Evolutionary conservation across 73 alveolate species (phyloP), one percentile per base, ranked within the genome.

Genomic region (Symbiodinium pilosum): DNA sequence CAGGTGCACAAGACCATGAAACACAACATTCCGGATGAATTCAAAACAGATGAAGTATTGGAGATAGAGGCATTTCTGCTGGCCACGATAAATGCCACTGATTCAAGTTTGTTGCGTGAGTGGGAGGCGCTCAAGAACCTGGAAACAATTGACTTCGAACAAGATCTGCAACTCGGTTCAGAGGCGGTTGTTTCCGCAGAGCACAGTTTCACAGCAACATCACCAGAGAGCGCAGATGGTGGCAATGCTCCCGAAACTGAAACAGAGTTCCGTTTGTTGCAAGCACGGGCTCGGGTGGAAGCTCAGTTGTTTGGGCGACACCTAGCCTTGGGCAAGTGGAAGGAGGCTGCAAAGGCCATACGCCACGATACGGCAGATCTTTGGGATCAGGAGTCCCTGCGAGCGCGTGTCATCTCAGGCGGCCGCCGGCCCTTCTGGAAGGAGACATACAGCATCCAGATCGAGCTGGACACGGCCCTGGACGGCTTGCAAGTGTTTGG

Each of bases 61-160:
- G 88, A 81, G 39, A 81, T 81, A 18, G 88, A 81, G 34, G 88
- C 88, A 28, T 81, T 34, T 36, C 43, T 81, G 39, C 51, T 84
- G 93, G 47, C 93, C 1, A 32, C 51, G 42, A 44, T 84, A 21
- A 44, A 84, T 38, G 43, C 59, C 64, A 39, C 88, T 4, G 88
- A 81, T 38, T 43, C 77, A 43, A 84, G 93, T n/a, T 36, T 84
- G 71, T 38, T 84, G 32, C 93, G 93, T 9, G 93, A 84, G 43
- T 84, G 93, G 93, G 93, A 84, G 43, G 93, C 93, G 12, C 34
- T 84, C 36, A 84, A 84, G 43, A 75, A 54, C 9, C 43, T 84
- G 73, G 93, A 43, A 12, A 11, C 24, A 20, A 69, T 83, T 34
- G 44, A 34, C 26, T 75, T 75, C 34, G 44, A 75, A 18, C n/a